Percentiles rank a stretch among this genome's conserved stretches.
Evolutionary conservation across 805 yeast genomes (phyloP).

Genomic region (Cyberlindnera euphorbiiphila): DNA sequence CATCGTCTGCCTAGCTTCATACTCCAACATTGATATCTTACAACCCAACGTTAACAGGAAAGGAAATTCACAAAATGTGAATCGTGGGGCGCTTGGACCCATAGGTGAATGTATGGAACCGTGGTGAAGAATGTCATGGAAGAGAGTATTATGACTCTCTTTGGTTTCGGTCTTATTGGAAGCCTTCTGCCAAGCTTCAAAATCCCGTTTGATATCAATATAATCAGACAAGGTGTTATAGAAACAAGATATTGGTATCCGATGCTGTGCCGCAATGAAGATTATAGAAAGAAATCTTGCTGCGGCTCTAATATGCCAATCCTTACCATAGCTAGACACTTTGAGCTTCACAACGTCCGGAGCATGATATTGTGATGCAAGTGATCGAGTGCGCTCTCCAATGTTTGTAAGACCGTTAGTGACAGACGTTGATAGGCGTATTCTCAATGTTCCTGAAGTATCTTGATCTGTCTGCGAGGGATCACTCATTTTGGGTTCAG

Average conservation of each 20-base stretch:
- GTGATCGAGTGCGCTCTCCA: conserved; percentile 4
- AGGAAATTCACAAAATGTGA: conserved; percentile 79
- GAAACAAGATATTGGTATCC: conserved; percentile 35
- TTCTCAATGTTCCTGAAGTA: too few relatives aligned
- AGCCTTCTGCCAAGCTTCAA: conserved; percentile 68
- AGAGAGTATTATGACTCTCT: conserved; percentile 1
- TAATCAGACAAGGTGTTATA: conserved; percentile 82
- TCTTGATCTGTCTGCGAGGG: too few relatives aligned
- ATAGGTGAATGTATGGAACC: conserved; percentile 7
- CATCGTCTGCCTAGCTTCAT: conserved; percentile 79
- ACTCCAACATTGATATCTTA: conserved; percentile 74
- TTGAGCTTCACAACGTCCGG: conserved; percentile 33
- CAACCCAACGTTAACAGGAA: conserved; percentile 77
- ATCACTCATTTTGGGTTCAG: too few relatives aligned
- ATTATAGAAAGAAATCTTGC: conserved; percentile 54
- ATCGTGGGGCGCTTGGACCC: conserved; percentile 26
- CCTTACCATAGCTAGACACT: conserved; percentile 62
- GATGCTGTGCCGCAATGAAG: conserved; percentile 46
- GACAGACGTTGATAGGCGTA: conserved; percentile 3
- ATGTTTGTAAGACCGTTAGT: conserved; percentile 3
- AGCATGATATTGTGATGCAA: conserved; percentile 1
- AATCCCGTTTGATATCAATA: conserved; percentile 73
- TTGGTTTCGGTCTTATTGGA: background rate
- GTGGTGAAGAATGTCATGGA: conserved; percentile 17
- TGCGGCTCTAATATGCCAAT: conserved; percentile 78